phyloP scores from a whole-genome alignment of 768 basidiomycete species.

The Bullera alba region DNA sequence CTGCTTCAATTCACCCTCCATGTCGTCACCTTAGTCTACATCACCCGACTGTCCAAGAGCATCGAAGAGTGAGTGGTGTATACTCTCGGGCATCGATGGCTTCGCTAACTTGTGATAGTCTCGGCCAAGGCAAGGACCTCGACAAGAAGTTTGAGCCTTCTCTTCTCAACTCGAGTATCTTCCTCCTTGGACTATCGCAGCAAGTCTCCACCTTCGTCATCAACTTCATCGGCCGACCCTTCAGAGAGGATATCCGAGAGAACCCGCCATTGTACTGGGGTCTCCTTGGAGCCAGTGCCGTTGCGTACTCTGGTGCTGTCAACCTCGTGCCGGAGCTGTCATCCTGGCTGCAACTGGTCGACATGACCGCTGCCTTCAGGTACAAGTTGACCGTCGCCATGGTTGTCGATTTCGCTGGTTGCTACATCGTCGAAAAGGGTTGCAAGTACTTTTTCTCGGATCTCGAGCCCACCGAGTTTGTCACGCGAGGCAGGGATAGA shows the following conservation, averaged over 20 bases:
- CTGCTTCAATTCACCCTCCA: slow-evolving; percentile 89
- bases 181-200: slow-evolving; percentile 87
- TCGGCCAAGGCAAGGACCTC: slow-evolving; percentile 71
- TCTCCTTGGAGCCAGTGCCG: slow-evolving; percentile 74
- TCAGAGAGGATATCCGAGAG: slow-evolving; percentile 95
- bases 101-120: no score
- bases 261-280: slow-evolving; percentile 91
- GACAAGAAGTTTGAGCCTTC: slow-evolving; percentile 96
- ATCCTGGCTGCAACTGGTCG: slow-evolving; percentile 92
- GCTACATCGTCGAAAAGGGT: slow-evolving; percentile 69
- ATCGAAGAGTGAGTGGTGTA: slow-evolving; percentile 59
- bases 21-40: slow-evolving; percentile 82
- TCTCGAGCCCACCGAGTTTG: slow-evolving; percentile 73
- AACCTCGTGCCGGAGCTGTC: slow-evolving; percentile 94
- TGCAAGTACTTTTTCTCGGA: slow-evolving; percentile 86
- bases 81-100: not conserved
- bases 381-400: slow-evolving; percentile 68
- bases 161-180: slow-evolving; percentile 92
- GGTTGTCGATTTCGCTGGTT: slow-evolving; percentile 80
- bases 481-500: slow-evolving; percentile 75
- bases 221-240: slow-evolving; percentile 98
- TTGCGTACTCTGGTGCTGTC: slow-evolving; percentile 87
- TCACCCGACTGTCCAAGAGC: slow-evolving; percentile 73
- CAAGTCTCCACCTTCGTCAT: slow-evolving; percentile 98
- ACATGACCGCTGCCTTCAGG: slow-evolving; percentile 75